Evolutionary conservation across 192 early-diverging fungal genomes (phyloP), one percentile per base, ranked within the genome.

Genomic region (Rhizophagus clarus): DNA sequence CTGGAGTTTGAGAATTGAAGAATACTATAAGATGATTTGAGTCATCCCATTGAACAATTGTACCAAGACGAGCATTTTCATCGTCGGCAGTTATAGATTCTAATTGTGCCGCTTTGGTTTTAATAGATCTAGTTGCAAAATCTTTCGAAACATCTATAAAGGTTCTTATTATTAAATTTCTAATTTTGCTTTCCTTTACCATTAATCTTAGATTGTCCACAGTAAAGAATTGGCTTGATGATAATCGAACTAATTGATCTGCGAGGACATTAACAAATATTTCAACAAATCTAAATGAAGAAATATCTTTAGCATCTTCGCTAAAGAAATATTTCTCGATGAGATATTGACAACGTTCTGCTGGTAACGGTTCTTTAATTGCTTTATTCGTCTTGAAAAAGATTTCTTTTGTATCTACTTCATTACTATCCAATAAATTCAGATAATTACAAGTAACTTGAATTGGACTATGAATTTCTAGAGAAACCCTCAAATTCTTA

Each of bases 161-260:
- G 5, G 79, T 74, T 12, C 61, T n/a, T 11, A 80, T 5, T 28
- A 80, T 34, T 32, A 75, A 62, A 9, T 51, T 31, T 45, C 79
- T 74, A 37, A 80, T 42, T 34, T 77, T 31, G 15, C 3, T 49
- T 40, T 80, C 64, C 20, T 60, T 26, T n/a, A 71, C 26, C 79
- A 80, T 80, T 24, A 80, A 60, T 28, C n/a, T 47, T 15, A 81
- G 22, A 77, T 81, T 81, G 24, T 77, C 64, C 4, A 81, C 75
- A 9, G 22, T 37, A 29, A 81, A 81, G 40, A 40, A 81, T 28
- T 76, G 37, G 32, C 80, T 77, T 68, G 64, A 61, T 7, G 80
- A 77, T 34, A 81, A 68, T 62, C 80, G 34, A n/a, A 81, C 42
- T 66, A 81, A 78, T 69, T 81, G 80, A 61, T 81, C 76, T 24